A percentile compares a stretch with the other conserved stretches of the same genome.
These are phyloP conservation scores for Geranium incanum DNA, from an alignment of 441 rosid genomes.

Conservation along the genomic window DNA sequence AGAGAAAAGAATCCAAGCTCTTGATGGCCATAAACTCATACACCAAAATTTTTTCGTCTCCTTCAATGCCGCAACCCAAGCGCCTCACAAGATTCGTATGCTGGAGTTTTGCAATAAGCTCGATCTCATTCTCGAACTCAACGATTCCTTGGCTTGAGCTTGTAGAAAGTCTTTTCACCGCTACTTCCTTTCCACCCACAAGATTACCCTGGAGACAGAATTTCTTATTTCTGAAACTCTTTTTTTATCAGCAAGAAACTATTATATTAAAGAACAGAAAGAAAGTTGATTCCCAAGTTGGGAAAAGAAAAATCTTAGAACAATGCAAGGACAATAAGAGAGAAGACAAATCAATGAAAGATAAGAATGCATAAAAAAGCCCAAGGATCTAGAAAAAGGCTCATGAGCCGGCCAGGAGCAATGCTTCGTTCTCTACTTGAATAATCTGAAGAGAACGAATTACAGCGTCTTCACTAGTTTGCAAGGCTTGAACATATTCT, in stretches of 20 bases:
- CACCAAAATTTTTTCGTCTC: not conserved
- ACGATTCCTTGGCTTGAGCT: constrained; percentile 5
- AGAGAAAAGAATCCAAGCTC: constrained; percentile 6
- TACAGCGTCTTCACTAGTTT: not conserved
- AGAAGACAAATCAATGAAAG: no score
- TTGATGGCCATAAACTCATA: constrained; percentile 7
- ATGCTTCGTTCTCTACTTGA: no score
- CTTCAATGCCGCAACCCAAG: not conserved
- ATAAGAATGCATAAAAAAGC: no score
- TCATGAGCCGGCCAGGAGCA: no score
- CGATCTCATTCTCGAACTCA: not conserved
- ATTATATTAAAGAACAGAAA: no score
- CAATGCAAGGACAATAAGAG: no score
- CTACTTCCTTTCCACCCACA: not conserved
- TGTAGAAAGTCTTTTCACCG: constrained; percentile 1
- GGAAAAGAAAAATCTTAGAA: no score
- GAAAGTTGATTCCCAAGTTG: no score
- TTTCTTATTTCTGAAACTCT: not conserved
- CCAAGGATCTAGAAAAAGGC: no score
- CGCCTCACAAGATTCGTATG: not conserved
- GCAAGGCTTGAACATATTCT: not conserved
- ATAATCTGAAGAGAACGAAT: no score
- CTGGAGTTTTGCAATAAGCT: constrained; percentile 1
- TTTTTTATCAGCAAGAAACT: no score
- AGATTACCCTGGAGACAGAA: not conserved